These are phyloP conservation scores for Papilionanthe hybrid DNA, from an alignment of 116 monocot genomes.

Conservation along the genomic window DNA sequence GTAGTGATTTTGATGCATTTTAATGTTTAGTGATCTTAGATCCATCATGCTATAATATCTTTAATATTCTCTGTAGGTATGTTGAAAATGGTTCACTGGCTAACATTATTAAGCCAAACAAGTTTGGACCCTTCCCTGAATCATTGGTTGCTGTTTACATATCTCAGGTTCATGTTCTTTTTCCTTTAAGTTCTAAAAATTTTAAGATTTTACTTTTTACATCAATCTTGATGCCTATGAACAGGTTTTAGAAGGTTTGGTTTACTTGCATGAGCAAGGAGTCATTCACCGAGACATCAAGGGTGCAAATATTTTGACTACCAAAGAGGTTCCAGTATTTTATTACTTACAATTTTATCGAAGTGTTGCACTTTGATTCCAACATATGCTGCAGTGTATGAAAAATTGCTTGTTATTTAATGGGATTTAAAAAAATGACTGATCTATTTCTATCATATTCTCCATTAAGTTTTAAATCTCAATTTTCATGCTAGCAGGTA, in stretches of 20 bases:
- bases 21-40: neutral
- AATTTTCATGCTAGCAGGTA: neutral
- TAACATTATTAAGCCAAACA: slow-evolving; percentile 94
- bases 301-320: slow-evolving; percentile 98
- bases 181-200: neutral
- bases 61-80: slow-evolving; percentile 45
- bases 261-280: slow-evolving; percentile 97
- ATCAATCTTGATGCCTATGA: slow-evolving; percentile 1
- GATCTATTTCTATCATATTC: neutral
- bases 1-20: neutral
- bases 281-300: slow-evolving; percentile 98
- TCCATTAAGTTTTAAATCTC: neutral
- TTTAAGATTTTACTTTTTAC: neutral
- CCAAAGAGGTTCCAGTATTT: slow-evolving; percentile 66
- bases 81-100: slow-evolving; percentile 98
- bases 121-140: slow-evolving; percentile 97
- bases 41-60: neutral
- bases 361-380: neutral
- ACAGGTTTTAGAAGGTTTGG: slow-evolving; percentile 95
- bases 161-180: slow-evolving; percentile 57
- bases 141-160: slow-evolving; percentile 90
- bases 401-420: neutral
- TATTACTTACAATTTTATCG: neutral
- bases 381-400: neutral
- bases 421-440: neutral